Evolutionary conservation across 1,284 basidiomycete genomes (phyloP).

Genomic region (Trichosporon faecale): DNA sequence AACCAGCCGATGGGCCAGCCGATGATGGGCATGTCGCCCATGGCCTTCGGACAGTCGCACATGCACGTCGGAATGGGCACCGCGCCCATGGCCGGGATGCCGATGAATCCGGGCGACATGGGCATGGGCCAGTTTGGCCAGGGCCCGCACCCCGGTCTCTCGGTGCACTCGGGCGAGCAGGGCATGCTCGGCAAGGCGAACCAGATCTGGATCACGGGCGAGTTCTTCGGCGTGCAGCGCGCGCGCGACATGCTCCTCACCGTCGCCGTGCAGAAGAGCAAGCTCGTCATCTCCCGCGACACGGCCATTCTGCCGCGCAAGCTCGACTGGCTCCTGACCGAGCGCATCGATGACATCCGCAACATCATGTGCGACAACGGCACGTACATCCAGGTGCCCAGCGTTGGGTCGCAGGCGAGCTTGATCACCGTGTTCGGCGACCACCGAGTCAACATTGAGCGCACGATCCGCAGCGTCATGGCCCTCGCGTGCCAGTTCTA

Average conservation of each 20-base stretch:
- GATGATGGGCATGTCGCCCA: conserved; percentile 28
- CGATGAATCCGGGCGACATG: conserved; percentile 29
- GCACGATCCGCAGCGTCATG: conserved; percentile 94
- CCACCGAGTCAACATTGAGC: conserved; percentile 89
- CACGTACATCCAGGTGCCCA: conserved; percentile 90
- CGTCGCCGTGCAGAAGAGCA: conserved; percentile 83
- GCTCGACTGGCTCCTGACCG: conserved; percentile 95
- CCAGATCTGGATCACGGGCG: conserved; percentile 92
- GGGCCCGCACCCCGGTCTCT: conserved; percentile 43
- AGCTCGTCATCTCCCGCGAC: conserved; percentile 85
- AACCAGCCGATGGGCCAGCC: conserved; percentile 27
- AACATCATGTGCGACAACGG: conserved; percentile 93
- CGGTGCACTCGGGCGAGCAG: conserved; percentile 55
- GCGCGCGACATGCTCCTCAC: conserved; percentile 93
- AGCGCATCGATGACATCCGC: conserved; percentile 85
- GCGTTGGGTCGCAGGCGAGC: conserved; percentile 69
- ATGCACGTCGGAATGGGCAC: conserved; percentile 43
- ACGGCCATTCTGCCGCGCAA: conserved; percentile 93
- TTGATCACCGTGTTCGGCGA: conserved; percentile 93
- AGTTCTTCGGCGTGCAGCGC: conserved; percentile 92
- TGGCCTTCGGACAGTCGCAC: conserved; percentile 35
- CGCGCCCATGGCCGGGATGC: conserved; percentile 35
- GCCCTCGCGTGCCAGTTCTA: conserved; percentile 93
- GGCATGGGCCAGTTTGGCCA: conserved; percentile 36
- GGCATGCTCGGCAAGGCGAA: conserved; percentile 56